phyloP scores from a whole-genome alignment of 139 green algal genomes.

The Zygnema cylindricum region DNA sequence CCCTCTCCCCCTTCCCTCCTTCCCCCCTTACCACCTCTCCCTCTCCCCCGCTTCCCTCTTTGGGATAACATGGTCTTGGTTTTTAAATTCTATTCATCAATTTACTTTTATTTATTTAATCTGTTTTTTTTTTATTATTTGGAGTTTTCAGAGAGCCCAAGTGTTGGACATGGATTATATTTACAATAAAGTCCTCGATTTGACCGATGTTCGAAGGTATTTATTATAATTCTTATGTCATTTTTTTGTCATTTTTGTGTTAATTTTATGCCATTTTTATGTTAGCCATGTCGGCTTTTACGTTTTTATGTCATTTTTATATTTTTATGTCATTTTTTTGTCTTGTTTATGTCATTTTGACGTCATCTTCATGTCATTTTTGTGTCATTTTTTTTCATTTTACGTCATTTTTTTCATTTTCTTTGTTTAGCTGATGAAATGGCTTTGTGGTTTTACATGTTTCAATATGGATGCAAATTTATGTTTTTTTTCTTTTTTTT shows the following conservation, averaged over 20 bases:
- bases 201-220: slow-evolving; percentile 65
- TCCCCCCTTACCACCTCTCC: background rate
- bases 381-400: no score
- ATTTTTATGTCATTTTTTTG: no score
- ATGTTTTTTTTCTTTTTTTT: background rate
- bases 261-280: slow-evolving; percentile 15
- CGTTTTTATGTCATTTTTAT: background rate
- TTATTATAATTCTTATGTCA: background rate
- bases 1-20: background rate
- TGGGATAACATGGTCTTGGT: no score
- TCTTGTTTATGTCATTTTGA: no score
- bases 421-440: no score
- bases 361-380: no score
- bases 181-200: slow-evolving; percentile 73
- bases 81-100: no score
- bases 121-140: slow-evolving; percentile 38
- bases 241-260: background rate
- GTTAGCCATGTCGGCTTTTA: background rate
- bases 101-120: no score
- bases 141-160: slow-evolving; percentile 52
- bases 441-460: background rate
- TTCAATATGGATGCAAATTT: background rate
- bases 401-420: no score
- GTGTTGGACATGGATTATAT: slow-evolving; percentile 77
- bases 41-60: slow-evolving; percentile 8